Conservation (phyloP, 768 basidiomycete genomes). For the Kwoniella botswanensis region DNA sequence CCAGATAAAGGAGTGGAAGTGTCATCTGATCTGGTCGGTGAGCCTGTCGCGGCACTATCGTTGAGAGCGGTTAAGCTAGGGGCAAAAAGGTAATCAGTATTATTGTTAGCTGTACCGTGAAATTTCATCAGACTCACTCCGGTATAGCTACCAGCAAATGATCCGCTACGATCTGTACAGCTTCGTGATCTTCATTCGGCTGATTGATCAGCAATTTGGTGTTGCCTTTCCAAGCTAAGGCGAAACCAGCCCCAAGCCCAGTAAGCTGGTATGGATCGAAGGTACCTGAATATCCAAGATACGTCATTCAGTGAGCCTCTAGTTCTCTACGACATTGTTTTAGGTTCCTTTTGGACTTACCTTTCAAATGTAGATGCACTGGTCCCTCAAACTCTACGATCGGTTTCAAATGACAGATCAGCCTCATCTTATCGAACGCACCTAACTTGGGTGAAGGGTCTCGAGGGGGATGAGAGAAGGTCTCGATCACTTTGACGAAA, state of each 20-base stretch:
- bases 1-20: not conserved
- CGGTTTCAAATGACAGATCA: constrained; percentile 79
- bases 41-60: constrained; percentile 56
- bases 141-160: constrained; percentile 83
- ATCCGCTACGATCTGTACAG: constrained; percentile 81
- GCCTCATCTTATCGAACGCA: constrained; percentile 89
- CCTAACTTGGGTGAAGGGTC: constrained; percentile 83
- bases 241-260: constrained; percentile 82
- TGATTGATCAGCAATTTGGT: constrained; percentile 73
- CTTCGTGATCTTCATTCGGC: constrained; percentile 72
- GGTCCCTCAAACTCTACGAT: constrained; percentile 68
- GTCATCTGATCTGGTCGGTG: constrained; percentile 13
- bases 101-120: constrained; percentile 5
- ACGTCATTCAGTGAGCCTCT: constrained; percentile 4
- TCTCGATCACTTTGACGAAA: constrained; percentile 79
- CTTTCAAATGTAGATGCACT: constrained; percentile 84
- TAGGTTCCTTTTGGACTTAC: constrained; percentile 58
- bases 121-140: constrained; percentile 64
- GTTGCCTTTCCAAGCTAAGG: constrained; percentile 78
- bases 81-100: not conserved
- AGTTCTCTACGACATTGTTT: no score
- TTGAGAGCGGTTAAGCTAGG: constrained; percentile 46
- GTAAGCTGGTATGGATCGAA: constrained; percentile 76
- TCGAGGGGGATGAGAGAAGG: constrained; percentile 73
- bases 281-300: constrained; percentile 64